These are phyloP conservation scores for Luzula sylvatica DNA, from an alignment of 176 grass and related monocot species.

Conservation along the genomic window DNA sequence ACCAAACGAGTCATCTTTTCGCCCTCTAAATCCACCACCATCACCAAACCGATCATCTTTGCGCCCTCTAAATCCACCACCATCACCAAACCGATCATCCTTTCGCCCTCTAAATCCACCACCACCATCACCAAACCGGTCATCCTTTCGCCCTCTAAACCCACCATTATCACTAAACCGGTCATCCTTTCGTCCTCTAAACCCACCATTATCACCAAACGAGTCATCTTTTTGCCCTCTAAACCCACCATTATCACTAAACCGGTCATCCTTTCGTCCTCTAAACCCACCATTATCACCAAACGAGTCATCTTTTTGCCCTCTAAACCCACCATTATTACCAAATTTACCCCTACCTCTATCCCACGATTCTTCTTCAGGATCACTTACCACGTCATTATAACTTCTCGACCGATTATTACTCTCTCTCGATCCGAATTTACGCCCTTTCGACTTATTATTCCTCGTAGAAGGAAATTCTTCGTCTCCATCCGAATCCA, in stretches of 20 bases:
- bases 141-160: constrained; percentile 34
- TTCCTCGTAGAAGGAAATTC: constrained; percentile 32
- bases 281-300: constrained; percentile 7
- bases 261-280: constrained; percentile 2
- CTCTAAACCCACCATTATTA: constrained; percentile 15
- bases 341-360: background rate
- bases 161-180: constrained; percentile 21
- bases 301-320: background rate
- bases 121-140: constrained; percentile 1
- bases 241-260: constrained; percentile 7
- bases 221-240: constrained; percentile 17
- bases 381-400: background rate
- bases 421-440: constrained; percentile 22
- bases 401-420: constrained; percentile 10
- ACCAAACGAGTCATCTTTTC: constrained; percentile 20
- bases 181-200: constrained; percentile 9
- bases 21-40: constrained; percentile 11
- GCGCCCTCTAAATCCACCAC: constrained; percentile 13
- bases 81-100: constrained; percentile 14
- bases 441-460: constrained; percentile 14
- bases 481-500: constrained; percentile 26
- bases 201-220: background rate
- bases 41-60: constrained; percentile 16
- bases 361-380: constrained; percentile 13
- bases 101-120: constrained; percentile 11